Evolutionary conservation across 441 rosid genomes (phyloP).

Genomic region (Corymbia calophylla): DNA sequence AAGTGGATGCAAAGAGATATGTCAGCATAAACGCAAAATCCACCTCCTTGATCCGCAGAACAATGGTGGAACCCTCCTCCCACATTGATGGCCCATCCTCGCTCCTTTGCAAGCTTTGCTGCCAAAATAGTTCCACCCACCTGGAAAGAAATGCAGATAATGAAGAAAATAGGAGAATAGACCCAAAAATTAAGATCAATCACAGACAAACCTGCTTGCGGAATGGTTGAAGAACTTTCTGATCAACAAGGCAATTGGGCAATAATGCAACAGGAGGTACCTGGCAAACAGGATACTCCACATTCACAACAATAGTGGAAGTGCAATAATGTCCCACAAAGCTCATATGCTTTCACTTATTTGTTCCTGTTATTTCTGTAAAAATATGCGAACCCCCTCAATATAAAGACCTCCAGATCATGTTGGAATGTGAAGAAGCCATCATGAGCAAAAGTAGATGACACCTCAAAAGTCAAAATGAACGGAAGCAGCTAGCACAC

Average conservation of each 20-base stretch:
- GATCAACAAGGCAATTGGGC: conserved; percentile 74
- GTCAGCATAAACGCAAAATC: conserved; percentile 93
- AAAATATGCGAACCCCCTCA: not conserved
- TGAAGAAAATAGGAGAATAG: not conserved
- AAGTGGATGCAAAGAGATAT: conserved; percentile 82
- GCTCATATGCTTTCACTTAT: not conserved
- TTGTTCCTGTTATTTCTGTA: not conserved
- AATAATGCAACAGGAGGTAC: conserved; percentile 78
- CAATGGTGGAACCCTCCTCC: conserved; percentile 99
- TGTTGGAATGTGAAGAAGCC: not conserved
- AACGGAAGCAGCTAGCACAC: not conserved
- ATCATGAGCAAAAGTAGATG: not conserved
- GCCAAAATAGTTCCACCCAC: conserved; percentile 94
- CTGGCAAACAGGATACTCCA: conserved; percentile 19
- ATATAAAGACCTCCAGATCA: not conserved
- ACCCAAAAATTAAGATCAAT: not conserved
- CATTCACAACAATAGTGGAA: not conserved
- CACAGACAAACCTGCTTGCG: conserved; percentile 56
- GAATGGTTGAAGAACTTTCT: conserved; percentile 75
- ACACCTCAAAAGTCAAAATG: not conserved
- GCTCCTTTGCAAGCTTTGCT: conserved; percentile 80
- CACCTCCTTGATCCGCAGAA: conserved; percentile 70
- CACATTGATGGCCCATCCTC: conserved; percentile 90
- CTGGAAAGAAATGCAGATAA: conserved; percentile 23
- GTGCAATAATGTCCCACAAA: not conserved